Percentiles rank a stretch among this genome's conserved stretches.
These are phyloP conservation scores for Castanea crenata DNA, from an alignment of 306 rosid species.

Conservation along the genomic window DNA sequence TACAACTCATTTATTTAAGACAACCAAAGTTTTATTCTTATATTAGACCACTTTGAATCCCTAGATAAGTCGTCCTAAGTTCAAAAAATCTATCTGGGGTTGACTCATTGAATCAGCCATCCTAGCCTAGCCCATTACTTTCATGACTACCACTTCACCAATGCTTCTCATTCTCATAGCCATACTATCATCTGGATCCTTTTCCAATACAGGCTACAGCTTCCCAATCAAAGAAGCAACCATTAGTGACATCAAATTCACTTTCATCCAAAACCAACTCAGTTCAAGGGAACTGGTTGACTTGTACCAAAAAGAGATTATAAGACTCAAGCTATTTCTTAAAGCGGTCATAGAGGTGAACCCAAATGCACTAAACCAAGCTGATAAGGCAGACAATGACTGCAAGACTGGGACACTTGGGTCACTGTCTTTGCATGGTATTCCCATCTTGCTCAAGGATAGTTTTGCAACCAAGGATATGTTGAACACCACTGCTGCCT, in stretches of 20 bases:
- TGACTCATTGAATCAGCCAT: too few species aligned
- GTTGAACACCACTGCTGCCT: slow-evolving; percentile 60
- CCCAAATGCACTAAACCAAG: slow-evolving; percentile 42
- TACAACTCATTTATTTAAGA: too few species aligned
- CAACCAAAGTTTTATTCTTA: too few species aligned
- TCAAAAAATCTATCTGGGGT: too few species aligned
- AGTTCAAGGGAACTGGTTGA: slow-evolving; percentile 40
- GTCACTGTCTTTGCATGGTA: slow-evolving; percentile 40
- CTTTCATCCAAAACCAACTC: slow-evolving; percentile 34
- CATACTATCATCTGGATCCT: too few species aligned
- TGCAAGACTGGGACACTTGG: slow-evolving; percentile 11
- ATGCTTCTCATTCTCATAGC: too few species aligned
- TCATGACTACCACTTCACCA: too few species aligned
- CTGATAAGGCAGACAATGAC: slow-evolving; percentile 46
- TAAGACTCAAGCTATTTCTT: too few species aligned
- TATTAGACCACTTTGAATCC: too few species aligned
- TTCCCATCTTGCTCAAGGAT: slow-evolving; percentile 55
- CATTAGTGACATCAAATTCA: slow-evolving; percentile 38
- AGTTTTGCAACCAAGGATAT: slow-evolving; percentile 54
- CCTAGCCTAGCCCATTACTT: too few species aligned
- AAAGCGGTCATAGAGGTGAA: slow-evolving; percentile 47
- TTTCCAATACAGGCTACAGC: too few species aligned
- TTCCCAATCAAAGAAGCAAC: slow-evolving; percentile 40
- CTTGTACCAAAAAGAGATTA: slow-evolving; percentile 36
- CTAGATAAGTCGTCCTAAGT: too few species aligned